phyloP scores from a whole-genome alignment of 768 basidiomycete species.

The Megacollybia marginata region DNA sequence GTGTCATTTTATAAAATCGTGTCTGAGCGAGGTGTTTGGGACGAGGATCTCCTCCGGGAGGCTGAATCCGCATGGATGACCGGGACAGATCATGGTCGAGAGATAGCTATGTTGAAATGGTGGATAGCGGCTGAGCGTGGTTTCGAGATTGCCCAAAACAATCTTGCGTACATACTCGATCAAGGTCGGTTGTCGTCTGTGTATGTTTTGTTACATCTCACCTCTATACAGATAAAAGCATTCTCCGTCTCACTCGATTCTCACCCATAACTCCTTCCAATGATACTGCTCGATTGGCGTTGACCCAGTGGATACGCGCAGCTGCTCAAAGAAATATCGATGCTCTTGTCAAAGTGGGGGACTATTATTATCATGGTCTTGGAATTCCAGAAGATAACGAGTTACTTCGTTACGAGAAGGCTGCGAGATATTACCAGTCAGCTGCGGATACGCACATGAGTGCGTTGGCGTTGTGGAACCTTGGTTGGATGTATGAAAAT shows the following conservation, averaged over 20 bases:
- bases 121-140: constrained; percentile 93
- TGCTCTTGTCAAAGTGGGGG: constrained; percentile 94
- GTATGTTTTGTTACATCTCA: background rate
- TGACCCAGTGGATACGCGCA: constrained; percentile 93
- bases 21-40: constrained; percentile 85
- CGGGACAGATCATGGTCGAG: constrained; percentile 62
- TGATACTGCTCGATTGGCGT: constrained; percentile 72
- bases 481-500: constrained; percentile 99
- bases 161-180: constrained; percentile 87
- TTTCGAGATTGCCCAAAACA: constrained; percentile 89
- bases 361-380: constrained; percentile 91
- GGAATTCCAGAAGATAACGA: constrained; percentile 69
- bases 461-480: constrained; percentile 95
- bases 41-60: constrained; percentile 72
- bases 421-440: constrained; percentile 89
- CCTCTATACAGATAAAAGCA: constrained; percentile 50
- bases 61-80: constrained; percentile 73
- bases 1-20: constrained; percentile 93
- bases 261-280: constrained; percentile 70
- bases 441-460: constrained; percentile 91
- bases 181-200: constrained; percentile 50
- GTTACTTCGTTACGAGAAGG: constrained; percentile 70
- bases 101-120: constrained; percentile 88
- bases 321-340: constrained; percentile 94
- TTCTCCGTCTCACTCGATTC: constrained; percentile 60